Evolutionary conservation across 306 rosid genomes (phyloP).

Genomic region (Coriaria nepalensis): DNA sequence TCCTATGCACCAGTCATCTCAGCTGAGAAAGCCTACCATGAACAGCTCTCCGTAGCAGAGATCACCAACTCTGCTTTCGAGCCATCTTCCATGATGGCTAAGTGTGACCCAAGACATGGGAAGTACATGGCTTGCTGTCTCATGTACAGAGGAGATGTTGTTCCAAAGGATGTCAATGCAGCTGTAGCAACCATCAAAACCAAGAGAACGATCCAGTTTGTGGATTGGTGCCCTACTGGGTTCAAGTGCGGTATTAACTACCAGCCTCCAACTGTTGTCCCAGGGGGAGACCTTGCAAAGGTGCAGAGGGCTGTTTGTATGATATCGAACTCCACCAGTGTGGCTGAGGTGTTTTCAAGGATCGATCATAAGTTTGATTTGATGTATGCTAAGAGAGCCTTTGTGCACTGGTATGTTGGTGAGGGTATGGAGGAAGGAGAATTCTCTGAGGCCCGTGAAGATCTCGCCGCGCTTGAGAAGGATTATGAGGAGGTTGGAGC

Average conservation of each 20-base stretch:
- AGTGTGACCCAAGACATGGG: slow-evolving; percentile 77
- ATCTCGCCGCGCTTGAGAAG: slow-evolving; percentile 73
- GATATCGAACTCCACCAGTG: slow-evolving; percentile 82
- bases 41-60: slow-evolving; percentile 69
- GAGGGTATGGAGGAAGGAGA: slow-evolving; percentile 91
- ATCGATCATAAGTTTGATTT: slow-evolving; percentile 77
- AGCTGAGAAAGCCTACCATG: slow-evolving; percentile 75
- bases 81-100: slow-evolving; percentile 87
- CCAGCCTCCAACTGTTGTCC: slow-evolving; percentile 78
- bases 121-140: slow-evolving; percentile 82
- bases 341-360: slow-evolving; percentile 69
- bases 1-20: slow-evolving; percentile 79
- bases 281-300: slow-evolving; percentile 70
- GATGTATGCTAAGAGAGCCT: slow-evolving; percentile 77
- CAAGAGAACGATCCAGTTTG: slow-evolving; percentile 72
- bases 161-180: slow-evolving; percentile 73
- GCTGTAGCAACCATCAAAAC: slow-evolving; percentile 81
- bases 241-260: slow-evolving; percentile 78
- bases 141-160: slow-evolving; percentile 79
- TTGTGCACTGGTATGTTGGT: slow-evolving; percentile 82
- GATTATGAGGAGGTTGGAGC: slow-evolving; percentile 77
- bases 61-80: slow-evolving; percentile 70
- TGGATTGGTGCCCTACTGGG: slow-evolving; percentile 90
- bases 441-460: slow-evolving; percentile 76
- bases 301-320: slow-evolving; percentile 81